Conservation (phyloP, 2,329 filamentous ascomycete species). For the Ascochyta rabiei region DNA sequence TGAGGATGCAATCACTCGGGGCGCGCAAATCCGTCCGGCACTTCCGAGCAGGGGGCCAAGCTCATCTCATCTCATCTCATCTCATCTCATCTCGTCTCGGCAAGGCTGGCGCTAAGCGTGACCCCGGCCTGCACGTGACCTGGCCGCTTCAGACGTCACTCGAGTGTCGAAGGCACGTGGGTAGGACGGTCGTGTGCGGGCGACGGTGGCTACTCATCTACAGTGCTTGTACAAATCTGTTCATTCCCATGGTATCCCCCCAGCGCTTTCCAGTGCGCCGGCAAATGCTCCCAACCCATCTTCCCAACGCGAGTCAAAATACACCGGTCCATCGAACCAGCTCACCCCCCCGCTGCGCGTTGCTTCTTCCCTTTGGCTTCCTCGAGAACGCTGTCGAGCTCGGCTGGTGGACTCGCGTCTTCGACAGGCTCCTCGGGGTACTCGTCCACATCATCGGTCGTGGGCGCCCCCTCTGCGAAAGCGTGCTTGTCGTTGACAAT, state of each 20-base stretch:
- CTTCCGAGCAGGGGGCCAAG: slow-evolving; percentile 8
- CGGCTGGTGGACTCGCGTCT: neutral
- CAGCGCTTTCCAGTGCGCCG: slow-evolving; percentile 5
- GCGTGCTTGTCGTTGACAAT: slow-evolving; percentile 24
- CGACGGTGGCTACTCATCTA: neutral
- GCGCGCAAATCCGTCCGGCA: slow-evolving; percentile 20
- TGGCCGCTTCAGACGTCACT: slow-evolving; percentile 13
- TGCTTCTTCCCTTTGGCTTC: neutral
- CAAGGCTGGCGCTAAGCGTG: slow-evolving; percentile 24
- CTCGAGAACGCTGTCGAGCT: neutral
- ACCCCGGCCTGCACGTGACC: neutral
- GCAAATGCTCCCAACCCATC: slow-evolving; percentile 5
- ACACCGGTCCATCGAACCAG: neutral
- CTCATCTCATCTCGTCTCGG: slow-evolving; percentile 26
- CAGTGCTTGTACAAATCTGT: slow-evolving; percentile 13
- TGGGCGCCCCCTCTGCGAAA: slow-evolving; percentile 2
- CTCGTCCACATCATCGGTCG: slow-evolving; percentile 21
- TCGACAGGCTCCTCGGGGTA: slow-evolving; percentile 27
- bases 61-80: neutral
- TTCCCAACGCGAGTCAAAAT: neutral
- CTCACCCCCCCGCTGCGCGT: neutral
- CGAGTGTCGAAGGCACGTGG: neutral
- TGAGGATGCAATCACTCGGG: slow-evolving; percentile 14
- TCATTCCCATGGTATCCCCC: neutral
- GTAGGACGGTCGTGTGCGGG: too few relatives aligned